Evolutionary conservation across 352 stramenopile genomes (phyloP).

Genomic region (Globisporangium heterothallicum): DNA sequence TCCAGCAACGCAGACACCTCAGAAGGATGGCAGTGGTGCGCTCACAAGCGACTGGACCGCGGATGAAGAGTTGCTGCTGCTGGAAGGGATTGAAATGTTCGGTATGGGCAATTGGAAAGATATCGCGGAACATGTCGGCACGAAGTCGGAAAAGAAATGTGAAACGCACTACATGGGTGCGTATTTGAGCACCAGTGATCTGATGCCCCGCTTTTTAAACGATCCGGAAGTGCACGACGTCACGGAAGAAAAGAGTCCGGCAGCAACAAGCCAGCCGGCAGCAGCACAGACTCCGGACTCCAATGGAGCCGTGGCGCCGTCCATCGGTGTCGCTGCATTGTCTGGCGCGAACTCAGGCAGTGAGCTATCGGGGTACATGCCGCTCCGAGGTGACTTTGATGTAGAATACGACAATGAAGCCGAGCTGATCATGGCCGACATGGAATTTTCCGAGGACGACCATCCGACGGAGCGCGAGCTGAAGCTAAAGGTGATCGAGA

Average conservation of each 20-base stretch:
- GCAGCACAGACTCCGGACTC: background rate
- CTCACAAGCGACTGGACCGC: constrained; percentile 80
- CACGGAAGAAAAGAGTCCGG: constrained; percentile 22
- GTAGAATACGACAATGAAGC: constrained; percentile 98
- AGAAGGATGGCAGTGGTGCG: constrained; percentile 16
- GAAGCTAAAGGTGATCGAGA: constrained; percentile 95
- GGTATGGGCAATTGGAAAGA: constrained; percentile 97
- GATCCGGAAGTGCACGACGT: constrained; percentile 23
- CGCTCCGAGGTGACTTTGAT: constrained; percentile 95
- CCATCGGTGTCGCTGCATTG: constrained; percentile 20
- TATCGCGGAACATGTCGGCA: constrained; percentile 82
- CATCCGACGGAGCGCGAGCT: constrained; percentile 88
- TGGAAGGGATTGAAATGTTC: constrained; percentile 95
- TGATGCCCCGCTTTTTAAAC: constrained; percentile 61
- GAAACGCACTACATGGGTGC: constrained; percentile 84
- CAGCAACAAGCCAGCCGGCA: constrained; percentile 14
- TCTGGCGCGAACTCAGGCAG: constrained; percentile 12
- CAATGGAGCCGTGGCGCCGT: constrained; percentile 18
- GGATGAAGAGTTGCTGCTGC: constrained; percentile 93
- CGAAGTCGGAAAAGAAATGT: constrained; percentile 86
- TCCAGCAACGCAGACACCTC: constrained; percentile 6
- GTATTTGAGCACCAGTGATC: constrained; percentile 61
- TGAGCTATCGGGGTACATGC: constrained; percentile 92
- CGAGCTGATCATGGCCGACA: constrained; percentile 94
- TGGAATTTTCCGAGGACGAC: constrained; percentile 92